These are phyloP conservation scores for Clavispora santaluciae DNA, from an alignment of 805 yeast genomes.

Conservation along the genomic window DNA sequence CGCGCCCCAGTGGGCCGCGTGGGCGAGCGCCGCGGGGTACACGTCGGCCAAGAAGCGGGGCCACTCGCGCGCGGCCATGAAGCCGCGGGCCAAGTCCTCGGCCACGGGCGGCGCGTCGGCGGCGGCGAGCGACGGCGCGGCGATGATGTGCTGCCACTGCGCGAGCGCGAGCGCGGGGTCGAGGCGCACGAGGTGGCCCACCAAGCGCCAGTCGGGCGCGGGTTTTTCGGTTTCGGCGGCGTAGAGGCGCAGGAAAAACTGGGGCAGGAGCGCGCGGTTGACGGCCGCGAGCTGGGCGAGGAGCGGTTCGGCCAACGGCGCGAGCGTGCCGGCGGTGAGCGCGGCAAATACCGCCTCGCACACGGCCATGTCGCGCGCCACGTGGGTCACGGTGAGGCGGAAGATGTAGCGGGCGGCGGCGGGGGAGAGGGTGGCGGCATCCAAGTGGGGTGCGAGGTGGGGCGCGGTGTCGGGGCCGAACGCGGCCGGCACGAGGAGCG, in stretches of 20 bases:
- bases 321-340: conserved; percentile 16
- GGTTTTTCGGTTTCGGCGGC: conserved; percentile 20
- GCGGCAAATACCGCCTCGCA: conserved; percentile 42
- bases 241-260: conserved; percentile 43
- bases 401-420: conserved; percentile 18
- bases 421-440: not conserved
- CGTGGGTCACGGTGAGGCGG: conserved; percentile 18
- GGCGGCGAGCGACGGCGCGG: not conserved
- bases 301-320: conserved; percentile 37
- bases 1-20: conserved; percentile 18
- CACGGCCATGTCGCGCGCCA: conserved; percentile 22
- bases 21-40: conserved; percentile 34
- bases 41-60: conserved; percentile 39
- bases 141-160: conserved; percentile 32
- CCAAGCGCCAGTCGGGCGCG: conserved; percentile 39
- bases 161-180: conserved; percentile 57
- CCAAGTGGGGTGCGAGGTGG: not conserved
- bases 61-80: conserved; percentile 55
- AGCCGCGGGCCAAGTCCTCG: conserved; percentile 40
- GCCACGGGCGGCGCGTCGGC: conserved; percentile 13
- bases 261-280: conserved; percentile 50
- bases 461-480: not conserved
- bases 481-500: not conserved
- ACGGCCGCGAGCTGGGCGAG: conserved; percentile 43
- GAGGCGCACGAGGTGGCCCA: conserved; percentile 44